Percentiles rank a stretch among this genome's conserved stretches.
Conservation (phyloP, 1,139 yeast species). For the Kurtzmaniella quercitrusa region DNA sequence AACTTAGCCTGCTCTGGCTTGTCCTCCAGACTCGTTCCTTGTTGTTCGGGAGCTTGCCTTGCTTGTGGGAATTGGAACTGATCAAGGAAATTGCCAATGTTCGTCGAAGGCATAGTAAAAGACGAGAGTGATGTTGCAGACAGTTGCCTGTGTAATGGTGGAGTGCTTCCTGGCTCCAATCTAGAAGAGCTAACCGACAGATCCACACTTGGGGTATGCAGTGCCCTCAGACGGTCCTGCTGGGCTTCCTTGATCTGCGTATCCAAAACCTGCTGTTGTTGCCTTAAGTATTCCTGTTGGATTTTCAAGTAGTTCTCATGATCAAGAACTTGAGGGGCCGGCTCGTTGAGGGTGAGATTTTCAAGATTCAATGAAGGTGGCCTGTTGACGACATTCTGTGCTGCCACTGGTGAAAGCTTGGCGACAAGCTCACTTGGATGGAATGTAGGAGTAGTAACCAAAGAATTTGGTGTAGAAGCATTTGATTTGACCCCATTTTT, state of each 20-base stretch:
- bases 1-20: background rate
- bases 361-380: background rate
- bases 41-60: background rate
- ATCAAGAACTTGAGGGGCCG: constrained; percentile 8
- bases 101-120: constrained; percentile 2
- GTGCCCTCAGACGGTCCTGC: constrained; percentile 5
- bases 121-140: constrained; percentile 6
- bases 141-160: constrained; percentile 3
- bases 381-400: constrained; percentile 4
- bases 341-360: background rate
- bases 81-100: constrained; percentile 3
- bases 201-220: background rate
- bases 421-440: constrained; percentile 9
- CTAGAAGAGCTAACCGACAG: background rate
- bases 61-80: constrained; percentile 1
- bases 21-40: background rate
- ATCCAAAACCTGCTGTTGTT: constrained; percentile 33
- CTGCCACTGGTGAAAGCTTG: constrained; percentile 7
- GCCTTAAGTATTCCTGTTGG: constrained; percentile 36
- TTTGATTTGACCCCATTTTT: constrained; percentile 9
- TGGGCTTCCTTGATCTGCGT: constrained; percentile 19
- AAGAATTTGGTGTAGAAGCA: constrained; percentile 9
- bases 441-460: constrained; percentile 5
- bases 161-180: background rate
- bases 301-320: constrained; percentile 36